Evolutionary conservation across 1,284 basidiomycete species (phyloP).

Genomic region (Ceratobasidium sp.): DNA sequence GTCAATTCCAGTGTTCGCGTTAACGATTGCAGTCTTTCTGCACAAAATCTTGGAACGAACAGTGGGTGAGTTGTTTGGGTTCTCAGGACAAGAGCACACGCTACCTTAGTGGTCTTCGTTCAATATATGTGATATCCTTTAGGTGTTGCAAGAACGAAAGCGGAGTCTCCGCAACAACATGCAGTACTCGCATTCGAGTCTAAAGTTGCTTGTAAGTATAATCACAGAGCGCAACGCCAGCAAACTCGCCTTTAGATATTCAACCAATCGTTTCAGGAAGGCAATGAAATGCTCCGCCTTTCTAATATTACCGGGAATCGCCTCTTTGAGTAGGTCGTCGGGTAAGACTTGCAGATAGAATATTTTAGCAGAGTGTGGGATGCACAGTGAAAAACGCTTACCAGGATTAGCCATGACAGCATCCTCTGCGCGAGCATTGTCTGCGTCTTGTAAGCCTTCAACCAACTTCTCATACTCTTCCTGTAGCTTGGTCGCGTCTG

Average conservation of each 20-base stretch:
- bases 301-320: slow-evolving; percentile 97
- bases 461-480: slow-evolving; percentile 98
- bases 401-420: slow-evolving; percentile 91
- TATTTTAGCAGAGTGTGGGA: slow-evolving; percentile 38
- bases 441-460: slow-evolving; percentile 87
- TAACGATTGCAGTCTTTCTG: slow-evolving; percentile 93
- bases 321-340: slow-evolving; percentile 94
- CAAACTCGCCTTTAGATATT: slow-evolving; percentile 88
- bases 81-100: slow-evolving; percentile 46
- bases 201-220: slow-evolving; percentile 53
- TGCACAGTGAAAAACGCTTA: slow-evolving; percentile 52
- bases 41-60: slow-evolving; percentile 79
- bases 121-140: slow-evolving; percentile 99
- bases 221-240: not conserved
- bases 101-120: slow-evolving; percentile 91
- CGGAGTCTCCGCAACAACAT: slow-evolving; percentile 99
- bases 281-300: slow-evolving; percentile 99
- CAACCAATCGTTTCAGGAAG: slow-evolving; percentile 97
- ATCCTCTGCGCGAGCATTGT: slow-evolving; percentile 76
- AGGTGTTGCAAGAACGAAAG: slow-evolving; percentile 98
- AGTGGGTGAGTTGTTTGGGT: slow-evolving; percentile 17
- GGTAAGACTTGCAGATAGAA: slow-evolving; percentile 73
- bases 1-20: slow-evolving; percentile 93
- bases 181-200: slow-evolving; percentile 98
- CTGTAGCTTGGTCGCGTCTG: slow-evolving; percentile 93